Conservation (phyloP, 2,329 filamentous ascomycete genomes). For the Ascochyta pisi region DNA sequence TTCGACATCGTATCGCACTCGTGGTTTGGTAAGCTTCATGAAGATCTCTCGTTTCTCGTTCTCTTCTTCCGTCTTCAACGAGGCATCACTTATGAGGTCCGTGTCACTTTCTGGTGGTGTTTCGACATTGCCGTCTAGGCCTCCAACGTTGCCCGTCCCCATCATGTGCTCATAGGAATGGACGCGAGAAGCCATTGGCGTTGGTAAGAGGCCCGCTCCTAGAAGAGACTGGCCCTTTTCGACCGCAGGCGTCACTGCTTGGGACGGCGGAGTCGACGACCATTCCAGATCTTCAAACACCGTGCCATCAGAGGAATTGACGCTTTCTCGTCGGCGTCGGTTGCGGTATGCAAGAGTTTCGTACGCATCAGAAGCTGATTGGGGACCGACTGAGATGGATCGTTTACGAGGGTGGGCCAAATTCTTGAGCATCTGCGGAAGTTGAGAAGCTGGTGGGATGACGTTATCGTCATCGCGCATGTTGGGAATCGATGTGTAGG, state of each 20-base stretch:
- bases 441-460: conserved; percentile 85
- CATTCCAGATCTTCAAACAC: conserved; percentile 38
- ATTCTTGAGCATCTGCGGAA: conserved; percentile 80
- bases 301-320: conserved; percentile 51
- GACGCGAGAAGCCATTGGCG: conserved; percentile 57
- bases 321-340: conserved; percentile 67
- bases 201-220: conserved; percentile 54
- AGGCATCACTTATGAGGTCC: conserved; percentile 37
- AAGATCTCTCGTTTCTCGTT: conserved; percentile 72
- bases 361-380: conserved; percentile 95
- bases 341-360: conserved; percentile 93
- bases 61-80: conserved; percentile 39
- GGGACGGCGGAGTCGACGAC: conserved; percentile 23
- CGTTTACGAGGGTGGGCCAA: conserved; percentile 82
- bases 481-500: conserved; percentile 84
- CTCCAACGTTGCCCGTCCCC: conserved; percentile 65
- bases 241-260: conserved; percentile 39
- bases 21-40: conserved; percentile 79
- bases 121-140: conserved; percentile 8
- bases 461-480: conserved; percentile 83
- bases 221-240: conserved; percentile 44
- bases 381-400: conserved; percentile 88
- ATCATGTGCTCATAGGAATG: conserved; percentile 76
- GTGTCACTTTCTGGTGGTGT: conserved; percentile 44
- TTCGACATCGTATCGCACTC: conserved; percentile 97